Percentiles rank a stretch among this genome's conserved stretches.
These are phyloP conservation scores for Cryptococcus sp. DNA, from an alignment of 1,284 basidiomycete species.

Conservation along the genomic window DNA sequence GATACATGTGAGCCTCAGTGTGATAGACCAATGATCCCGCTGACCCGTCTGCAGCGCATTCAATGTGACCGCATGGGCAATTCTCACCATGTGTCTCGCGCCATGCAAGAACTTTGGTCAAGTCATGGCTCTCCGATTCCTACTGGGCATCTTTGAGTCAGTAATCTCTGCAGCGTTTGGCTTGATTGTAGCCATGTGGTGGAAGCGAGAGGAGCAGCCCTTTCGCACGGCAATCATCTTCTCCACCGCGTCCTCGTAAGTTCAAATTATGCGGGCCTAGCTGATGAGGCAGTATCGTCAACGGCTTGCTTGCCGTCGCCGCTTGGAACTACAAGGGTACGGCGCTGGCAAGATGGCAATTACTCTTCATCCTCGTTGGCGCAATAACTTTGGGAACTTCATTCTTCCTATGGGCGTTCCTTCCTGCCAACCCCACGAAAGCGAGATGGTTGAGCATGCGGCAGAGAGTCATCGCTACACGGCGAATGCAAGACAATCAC, in stretches of 20 bases:
- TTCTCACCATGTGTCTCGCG: background rate
- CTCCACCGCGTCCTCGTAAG: constrained; percentile 21
- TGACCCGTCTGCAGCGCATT: constrained; percentile 11
- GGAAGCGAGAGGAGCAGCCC: constrained; percentile 23
- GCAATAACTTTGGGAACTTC: background rate
- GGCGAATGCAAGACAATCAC: constrained; percentile 17
- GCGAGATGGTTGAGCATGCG: background rate
- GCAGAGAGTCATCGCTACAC: background rate
- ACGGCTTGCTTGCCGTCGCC: constrained; percentile 3
- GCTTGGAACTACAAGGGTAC: background rate
- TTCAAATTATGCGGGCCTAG: background rate
- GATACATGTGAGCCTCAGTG: constrained; percentile 1
- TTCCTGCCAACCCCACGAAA: background rate
- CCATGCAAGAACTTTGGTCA: background rate
- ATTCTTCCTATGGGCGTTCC: background rate
- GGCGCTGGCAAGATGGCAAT: constrained; percentile 6
- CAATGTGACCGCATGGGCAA: constrained; percentile 30
- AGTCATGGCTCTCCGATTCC: background rate
- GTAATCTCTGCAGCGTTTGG: background rate
- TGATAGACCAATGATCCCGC: background rate
- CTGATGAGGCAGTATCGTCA: constrained; percentile 9
- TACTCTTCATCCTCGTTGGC: background rate
- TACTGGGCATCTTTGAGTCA: constrained; percentile 13
- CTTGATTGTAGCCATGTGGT: background rate
- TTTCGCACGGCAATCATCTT: constrained; percentile 27